Percentiles rank a stretch among this genome's conserved stretches.
Conservation (phyloP, 768 basidiomycete genomes). For the Collybia sp. region DNA sequence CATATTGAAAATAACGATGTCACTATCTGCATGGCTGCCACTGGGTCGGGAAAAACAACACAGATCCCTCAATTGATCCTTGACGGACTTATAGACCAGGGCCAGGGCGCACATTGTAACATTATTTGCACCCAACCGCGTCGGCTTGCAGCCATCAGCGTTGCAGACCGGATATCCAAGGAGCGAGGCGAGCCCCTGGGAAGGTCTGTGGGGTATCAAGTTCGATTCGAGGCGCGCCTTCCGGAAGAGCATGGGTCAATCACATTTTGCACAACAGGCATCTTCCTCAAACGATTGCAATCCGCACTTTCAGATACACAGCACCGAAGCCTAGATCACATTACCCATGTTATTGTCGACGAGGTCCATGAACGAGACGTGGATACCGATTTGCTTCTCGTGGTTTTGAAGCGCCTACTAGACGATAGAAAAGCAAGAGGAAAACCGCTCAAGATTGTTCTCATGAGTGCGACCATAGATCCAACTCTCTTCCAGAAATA, state of each 20-base stretch:
- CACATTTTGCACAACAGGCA: constrained; percentile 91
- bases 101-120: constrained; percentile 83
- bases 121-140: constrained; percentile 93
- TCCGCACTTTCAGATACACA: constrained; percentile 49
- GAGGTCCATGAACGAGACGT: constrained; percentile 96
- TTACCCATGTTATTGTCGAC: constrained; percentile 91
- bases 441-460: constrained; percentile 76
- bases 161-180: constrained; percentile 86
- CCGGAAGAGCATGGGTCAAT: constrained; percentile 81
- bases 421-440: constrained; percentile 65
- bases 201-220: constrained; percentile 80
- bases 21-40: constrained; percentile 84
- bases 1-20: constrained; percentile 78
- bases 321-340: constrained; percentile 51
- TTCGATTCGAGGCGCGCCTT: constrained; percentile 80
- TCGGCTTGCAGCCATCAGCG: constrained; percentile 85
- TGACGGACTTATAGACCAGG: constrained; percentile 73
- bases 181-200: constrained; percentile 79
- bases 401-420: constrained; percentile 82
- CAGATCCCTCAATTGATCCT: constrained; percentile 92
- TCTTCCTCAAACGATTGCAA: constrained; percentile 86
- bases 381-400: constrained; percentile 86
- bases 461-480: constrained; percentile 97
- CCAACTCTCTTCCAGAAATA: constrained; percentile 86
- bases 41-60: constrained; percentile 92